These are phyloP conservation scores for Hypoxylon sp. DNA, from an alignment of 2,329 filamentous ascomycete species.

Conservation along the genomic window DNA sequence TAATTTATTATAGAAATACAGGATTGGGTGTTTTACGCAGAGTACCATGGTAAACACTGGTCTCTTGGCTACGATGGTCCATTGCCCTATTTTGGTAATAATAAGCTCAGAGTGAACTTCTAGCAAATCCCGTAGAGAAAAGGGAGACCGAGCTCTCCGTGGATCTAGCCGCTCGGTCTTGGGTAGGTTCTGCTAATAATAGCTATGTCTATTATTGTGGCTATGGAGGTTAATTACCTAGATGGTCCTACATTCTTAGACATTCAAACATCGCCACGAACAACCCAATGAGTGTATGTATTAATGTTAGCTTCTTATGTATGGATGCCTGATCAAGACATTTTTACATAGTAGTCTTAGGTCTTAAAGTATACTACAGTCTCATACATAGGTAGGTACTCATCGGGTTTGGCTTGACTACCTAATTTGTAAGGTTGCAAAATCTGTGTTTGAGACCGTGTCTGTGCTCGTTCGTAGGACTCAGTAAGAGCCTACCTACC, in stretches of 20 bases:
- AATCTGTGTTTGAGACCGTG: not conserved
- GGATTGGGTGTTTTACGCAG: not conserved
- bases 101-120: not conserved
- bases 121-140: not conserved
- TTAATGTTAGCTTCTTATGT: not conserved
- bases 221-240: not conserved
- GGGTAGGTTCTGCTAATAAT: not conserved
- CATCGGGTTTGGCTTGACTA: not conserved
- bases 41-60: not conserved
- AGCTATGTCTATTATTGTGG: not conserved
- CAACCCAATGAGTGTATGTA: not conserved
- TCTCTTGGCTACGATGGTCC: not conserved
- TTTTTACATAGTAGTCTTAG: not conserved
- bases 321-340: not conserved
- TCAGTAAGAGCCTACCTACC: conserved; percentile 1
- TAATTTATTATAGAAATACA: not conserved
- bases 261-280: not conserved
- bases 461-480: conserved; percentile 15
- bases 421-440: not conserved
- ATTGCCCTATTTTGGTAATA: not conserved
- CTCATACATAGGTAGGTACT: not conserved
- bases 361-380: not conserved
- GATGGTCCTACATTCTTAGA: not conserved
- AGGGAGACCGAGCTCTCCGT: not conserved
- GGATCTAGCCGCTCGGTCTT: not conserved